phyloP scores from a whole-genome alignment of 192 early-diverging fungal species.

The Haplosporangium gracile region DNA sequence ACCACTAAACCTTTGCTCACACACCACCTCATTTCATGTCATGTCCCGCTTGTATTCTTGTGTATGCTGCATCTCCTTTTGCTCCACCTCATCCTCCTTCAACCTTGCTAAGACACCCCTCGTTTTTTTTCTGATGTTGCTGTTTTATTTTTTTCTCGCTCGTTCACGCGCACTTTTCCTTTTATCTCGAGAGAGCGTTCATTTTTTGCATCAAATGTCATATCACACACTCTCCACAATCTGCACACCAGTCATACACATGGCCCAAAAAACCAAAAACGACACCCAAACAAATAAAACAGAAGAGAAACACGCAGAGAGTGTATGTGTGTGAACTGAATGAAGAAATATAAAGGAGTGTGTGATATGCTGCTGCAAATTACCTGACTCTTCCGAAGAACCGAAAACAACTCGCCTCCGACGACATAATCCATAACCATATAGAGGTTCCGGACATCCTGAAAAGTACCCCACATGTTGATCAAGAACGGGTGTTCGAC shows the following conservation, averaged over 20 bases:
- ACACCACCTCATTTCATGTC: not conserved
- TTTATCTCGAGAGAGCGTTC: not conserved
- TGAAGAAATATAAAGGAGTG: not conserved
- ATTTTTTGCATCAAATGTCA: not conserved
- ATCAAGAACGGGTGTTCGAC: constrained; percentile 92
- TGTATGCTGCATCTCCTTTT: not conserved
- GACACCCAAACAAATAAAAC: constrained; percentile 1
- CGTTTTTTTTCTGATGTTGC: not conserved
- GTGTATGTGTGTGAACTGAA: not conserved
- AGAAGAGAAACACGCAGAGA: not conserved
- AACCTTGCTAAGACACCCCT: not conserved
- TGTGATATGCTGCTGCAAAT: not conserved
- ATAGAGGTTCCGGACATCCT: constrained; percentile 89
- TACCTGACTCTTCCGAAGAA: constrained; percentile 78
- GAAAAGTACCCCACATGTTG: constrained; percentile 88
- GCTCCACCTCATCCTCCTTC: not conserved
- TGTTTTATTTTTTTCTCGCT: not conserved
- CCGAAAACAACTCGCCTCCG: constrained; percentile 90
- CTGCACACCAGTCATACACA: not conserved
- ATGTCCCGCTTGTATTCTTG: not conserved
- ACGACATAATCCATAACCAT: constrained; percentile 95
- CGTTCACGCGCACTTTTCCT: not conserved
- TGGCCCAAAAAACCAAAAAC: not conserved
- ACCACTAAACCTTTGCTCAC: not conserved
- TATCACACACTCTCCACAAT: constrained; percentile 10